Evolutionary conservation across 2,329 filamentous ascomycete genomes (phyloP).

Genomic region (Pezicula radicicola): DNA sequence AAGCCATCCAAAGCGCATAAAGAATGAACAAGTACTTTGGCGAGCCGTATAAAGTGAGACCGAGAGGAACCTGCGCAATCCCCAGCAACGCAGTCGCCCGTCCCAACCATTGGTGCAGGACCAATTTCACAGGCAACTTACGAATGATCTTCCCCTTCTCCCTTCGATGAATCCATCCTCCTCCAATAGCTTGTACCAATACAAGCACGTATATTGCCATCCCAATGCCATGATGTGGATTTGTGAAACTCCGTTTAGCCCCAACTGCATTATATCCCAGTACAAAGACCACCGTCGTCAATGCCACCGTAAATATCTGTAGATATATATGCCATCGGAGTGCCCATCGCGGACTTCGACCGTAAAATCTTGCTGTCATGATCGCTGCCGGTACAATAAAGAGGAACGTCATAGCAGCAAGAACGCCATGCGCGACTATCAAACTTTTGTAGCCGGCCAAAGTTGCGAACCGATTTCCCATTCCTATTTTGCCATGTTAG

Average conservation of each 20-base stretch:
- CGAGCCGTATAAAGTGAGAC: constrained; percentile 88
- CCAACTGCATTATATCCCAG: constrained; percentile 79
- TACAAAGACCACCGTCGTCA: constrained; percentile 70
- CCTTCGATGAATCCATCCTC: constrained; percentile 51
- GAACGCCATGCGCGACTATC: constrained; percentile 67
- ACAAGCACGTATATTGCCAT: constrained; percentile 74
- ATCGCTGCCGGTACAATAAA: constrained; percentile 72
- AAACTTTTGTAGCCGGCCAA: constrained; percentile 68
- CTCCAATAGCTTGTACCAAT: constrained; percentile 67
- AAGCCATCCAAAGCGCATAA: constrained; percentile 74
- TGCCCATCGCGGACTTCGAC: constrained; percentile 56
- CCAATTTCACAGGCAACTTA: constrained; percentile 28
- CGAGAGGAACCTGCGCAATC: constrained; percentile 82
- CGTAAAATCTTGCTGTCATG: constrained; percentile 70
- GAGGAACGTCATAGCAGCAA: constrained; percentile 72
- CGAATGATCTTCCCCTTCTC: constrained; percentile 41
- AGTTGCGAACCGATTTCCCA: constrained; percentile 76
- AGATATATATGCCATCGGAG: constrained; percentile 72
- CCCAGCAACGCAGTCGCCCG: constrained; percentile 75
- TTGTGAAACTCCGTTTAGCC: constrained; percentile 66
- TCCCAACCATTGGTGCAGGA: constrained; percentile 84
- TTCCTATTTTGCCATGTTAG: constrained; percentile 44
- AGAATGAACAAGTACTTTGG: constrained; percentile 82
- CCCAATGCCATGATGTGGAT: constrained; percentile 83
- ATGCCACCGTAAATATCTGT: constrained; percentile 64